phyloP scores from a whole-genome alignment of 2,329 filamentous ascomycete species.

The Malbranchea cinnamomea region DNA sequence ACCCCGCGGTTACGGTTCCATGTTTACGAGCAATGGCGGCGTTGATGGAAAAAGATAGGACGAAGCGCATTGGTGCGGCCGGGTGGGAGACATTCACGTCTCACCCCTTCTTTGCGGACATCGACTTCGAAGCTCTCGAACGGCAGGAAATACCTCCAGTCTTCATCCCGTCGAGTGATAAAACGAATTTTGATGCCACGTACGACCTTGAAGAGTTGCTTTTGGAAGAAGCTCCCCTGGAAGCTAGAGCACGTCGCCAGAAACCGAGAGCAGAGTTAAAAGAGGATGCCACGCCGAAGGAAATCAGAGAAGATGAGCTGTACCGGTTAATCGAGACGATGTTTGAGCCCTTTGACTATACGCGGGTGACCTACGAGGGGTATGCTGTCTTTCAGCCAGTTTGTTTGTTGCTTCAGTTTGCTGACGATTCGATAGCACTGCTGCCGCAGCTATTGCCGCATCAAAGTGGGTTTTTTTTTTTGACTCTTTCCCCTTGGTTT shows the following conservation, averaged over 20 bases:
- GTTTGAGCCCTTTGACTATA: slow-evolving; percentile 94
- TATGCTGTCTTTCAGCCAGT: slow-evolving; percentile 26
- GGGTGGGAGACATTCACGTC: slow-evolving; percentile 71
- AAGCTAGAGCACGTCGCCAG: slow-evolving; percentile 80
- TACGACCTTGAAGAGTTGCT: slow-evolving; percentile 92
- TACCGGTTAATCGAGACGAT: slow-evolving; percentile 89
- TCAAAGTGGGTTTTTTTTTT: slow-evolving; percentile 16
- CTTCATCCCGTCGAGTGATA: slow-evolving; percentile 86
- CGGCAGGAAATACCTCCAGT: slow-evolving; percentile 79
- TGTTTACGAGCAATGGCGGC: slow-evolving; percentile 82
- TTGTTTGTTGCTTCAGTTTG: slow-evolving; percentile 8
- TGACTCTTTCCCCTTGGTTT: slow-evolving; percentile 3
- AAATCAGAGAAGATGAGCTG: slow-evolving; percentile 86
- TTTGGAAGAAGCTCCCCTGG: slow-evolving; percentile 84
- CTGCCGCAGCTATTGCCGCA: slow-evolving; percentile 27
- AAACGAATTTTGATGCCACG: slow-evolving; percentile 97
- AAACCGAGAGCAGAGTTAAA: slow-evolving; percentile 85
- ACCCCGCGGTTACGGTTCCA: slow-evolving; percentile 72
- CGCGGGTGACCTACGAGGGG: slow-evolving; percentile 61
- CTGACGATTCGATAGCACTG: slow-evolving; percentile 14
- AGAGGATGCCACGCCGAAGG: slow-evolving; percentile 86
- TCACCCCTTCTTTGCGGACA: slow-evolving; percentile 73
- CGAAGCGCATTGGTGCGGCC: slow-evolving; percentile 67
- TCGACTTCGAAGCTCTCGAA: slow-evolving; percentile 76
- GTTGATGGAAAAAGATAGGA: slow-evolving; percentile 65